Evolutionary conservation across 2,329 filamentous ascomycete species (phyloP).

Genomic region (Phialocephala sp.): DNA sequence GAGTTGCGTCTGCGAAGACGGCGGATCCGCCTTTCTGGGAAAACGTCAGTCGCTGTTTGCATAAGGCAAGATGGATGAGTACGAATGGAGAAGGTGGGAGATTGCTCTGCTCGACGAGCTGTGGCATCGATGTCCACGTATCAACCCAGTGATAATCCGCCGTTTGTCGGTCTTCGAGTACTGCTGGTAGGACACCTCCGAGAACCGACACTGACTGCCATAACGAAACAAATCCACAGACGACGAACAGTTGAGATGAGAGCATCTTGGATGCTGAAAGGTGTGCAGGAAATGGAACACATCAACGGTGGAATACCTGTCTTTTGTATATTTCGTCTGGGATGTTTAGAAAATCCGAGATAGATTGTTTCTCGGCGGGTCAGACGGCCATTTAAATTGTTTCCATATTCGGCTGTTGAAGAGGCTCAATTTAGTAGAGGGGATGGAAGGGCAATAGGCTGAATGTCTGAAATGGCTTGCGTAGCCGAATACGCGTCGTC

Average conservation of each 20-base stretch:
- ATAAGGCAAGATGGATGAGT: neutral
- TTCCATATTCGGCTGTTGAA: neutral
- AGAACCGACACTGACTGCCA: neutral
- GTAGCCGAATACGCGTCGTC: neutral
- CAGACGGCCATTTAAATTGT: constrained; percentile 9
- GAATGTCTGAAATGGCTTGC: neutral
- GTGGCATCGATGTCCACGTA: constrained; percentile 32
- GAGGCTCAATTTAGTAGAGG: neutral
- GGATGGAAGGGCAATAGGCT: neutral
- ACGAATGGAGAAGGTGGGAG: constrained; percentile 29
- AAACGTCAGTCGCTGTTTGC: neutral
- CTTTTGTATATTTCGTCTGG: constrained; percentile 4
- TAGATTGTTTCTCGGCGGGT: constrained; percentile 3
- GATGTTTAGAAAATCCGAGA: neutral
- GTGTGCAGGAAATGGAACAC: neutral
- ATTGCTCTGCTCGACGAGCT: constrained; percentile 30
- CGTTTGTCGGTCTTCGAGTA: neutral
- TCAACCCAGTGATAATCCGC: constrained; percentile 26
- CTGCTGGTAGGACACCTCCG: neutral
- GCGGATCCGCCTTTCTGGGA: constrained; percentile 13
- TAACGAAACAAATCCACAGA: neutral
- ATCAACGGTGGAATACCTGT: no score
- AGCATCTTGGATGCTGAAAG: neutral
- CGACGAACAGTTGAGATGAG: neutral
- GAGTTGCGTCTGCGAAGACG: constrained; percentile 24